Evolutionary conservation across 352 stramenopile genomes (phyloP).

Genomic region (Globisporangium spiculum): DNA sequence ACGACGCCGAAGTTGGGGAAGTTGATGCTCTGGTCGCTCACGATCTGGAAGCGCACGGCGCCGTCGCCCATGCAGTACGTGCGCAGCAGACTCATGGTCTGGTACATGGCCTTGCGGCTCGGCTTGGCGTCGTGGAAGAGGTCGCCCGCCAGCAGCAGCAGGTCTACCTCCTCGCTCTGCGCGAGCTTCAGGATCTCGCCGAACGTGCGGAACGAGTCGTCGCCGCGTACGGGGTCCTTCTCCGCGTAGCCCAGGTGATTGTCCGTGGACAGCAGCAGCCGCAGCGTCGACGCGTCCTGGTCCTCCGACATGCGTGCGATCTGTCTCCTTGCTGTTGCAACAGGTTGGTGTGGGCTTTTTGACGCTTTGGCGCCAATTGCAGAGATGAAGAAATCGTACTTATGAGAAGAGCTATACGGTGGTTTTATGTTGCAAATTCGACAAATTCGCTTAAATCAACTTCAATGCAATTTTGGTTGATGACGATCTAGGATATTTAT

Average conservation of each 20-base stretch:
- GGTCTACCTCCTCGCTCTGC: slow-evolving; percentile 76
- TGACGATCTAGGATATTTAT: too few species aligned
- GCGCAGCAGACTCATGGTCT: slow-evolving; percentile 96
- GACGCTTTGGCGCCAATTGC: slow-evolving; percentile 3
- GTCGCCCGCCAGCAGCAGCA: slow-evolving; percentile 95
- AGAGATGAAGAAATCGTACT: neutral
- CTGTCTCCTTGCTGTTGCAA: neutral
- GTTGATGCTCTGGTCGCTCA: slow-evolving; percentile 90
- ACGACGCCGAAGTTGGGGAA: slow-evolving; percentile 89
- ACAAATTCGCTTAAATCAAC: neutral
- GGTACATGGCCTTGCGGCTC: slow-evolving; percentile 93
- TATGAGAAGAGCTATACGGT: neutral
- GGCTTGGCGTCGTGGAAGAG: slow-evolving; percentile 99
- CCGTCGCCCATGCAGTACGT: slow-evolving; percentile 93
- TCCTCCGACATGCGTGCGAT: slow-evolving; percentile 9
- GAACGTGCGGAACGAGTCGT: slow-evolving; percentile 91
- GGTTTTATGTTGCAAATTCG: neutral
- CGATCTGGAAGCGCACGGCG: slow-evolving; percentile 82
- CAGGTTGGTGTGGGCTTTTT: neutral
- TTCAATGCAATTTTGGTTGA: too few species aligned
- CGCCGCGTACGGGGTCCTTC: slow-evolving; percentile 93
- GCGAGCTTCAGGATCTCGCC: slow-evolving; percentile 84
- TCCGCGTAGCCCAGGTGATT: slow-evolving; percentile 98
- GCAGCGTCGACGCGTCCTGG: slow-evolving; percentile 46
- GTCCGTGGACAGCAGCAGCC: slow-evolving; percentile 97